Conservation (phyloP, 1,284 basidiomycete genomes). For the Fistulinella cinereoalba region DNA sequence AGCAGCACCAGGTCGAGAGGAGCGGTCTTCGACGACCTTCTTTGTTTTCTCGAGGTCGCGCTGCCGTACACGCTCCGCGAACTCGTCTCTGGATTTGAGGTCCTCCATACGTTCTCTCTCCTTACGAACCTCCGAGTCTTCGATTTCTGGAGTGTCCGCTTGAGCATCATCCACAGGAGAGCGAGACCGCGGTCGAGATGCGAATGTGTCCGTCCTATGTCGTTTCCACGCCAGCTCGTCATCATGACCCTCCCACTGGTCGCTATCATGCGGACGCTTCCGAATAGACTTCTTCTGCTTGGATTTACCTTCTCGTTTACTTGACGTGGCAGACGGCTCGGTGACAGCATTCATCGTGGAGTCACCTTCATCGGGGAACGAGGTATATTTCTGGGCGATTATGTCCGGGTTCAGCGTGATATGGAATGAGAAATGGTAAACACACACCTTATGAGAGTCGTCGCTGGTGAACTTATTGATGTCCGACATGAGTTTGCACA, state of each 20-base stretch:
- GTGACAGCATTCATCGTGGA: slow-evolving; percentile 40
- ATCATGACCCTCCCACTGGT: slow-evolving; percentile 87
- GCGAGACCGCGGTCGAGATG: slow-evolving; percentile 20
- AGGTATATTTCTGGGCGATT: slow-evolving; percentile 72
- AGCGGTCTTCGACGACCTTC: slow-evolving; percentile 90
- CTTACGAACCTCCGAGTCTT: slow-evolving; percentile 68
- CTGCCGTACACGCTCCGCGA: slow-evolving; percentile 83
- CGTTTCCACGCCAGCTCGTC: slow-evolving; percentile 76
- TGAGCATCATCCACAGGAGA: slow-evolving; percentile 38
- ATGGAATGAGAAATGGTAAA: neutral
- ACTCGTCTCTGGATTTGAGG: slow-evolving; percentile 85
- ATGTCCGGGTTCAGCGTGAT: slow-evolving; percentile 47
- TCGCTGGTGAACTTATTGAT: slow-evolving; percentile 82
- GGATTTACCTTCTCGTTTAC: slow-evolving; percentile 47
- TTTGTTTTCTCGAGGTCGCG: slow-evolving; percentile 86
- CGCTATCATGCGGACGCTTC: slow-evolving; percentile 75
- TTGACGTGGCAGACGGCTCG: slow-evolving; percentile 48
- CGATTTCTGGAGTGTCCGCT: slow-evolving; percentile 40
- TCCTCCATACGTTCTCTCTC: slow-evolving; percentile 82
- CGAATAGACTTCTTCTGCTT: slow-evolving; percentile 65
- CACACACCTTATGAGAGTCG: slow-evolving; percentile 74
- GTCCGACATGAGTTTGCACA: slow-evolving; percentile 37
- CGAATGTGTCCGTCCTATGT: slow-evolving; percentile 46
- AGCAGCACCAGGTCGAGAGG: slow-evolving; percentile 72
- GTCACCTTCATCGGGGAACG: slow-evolving; percentile 73